Base-by-base conservation (phyloP, 2,329 filamentous ascomycete species). In the Neobulgaria alba region DNA sequence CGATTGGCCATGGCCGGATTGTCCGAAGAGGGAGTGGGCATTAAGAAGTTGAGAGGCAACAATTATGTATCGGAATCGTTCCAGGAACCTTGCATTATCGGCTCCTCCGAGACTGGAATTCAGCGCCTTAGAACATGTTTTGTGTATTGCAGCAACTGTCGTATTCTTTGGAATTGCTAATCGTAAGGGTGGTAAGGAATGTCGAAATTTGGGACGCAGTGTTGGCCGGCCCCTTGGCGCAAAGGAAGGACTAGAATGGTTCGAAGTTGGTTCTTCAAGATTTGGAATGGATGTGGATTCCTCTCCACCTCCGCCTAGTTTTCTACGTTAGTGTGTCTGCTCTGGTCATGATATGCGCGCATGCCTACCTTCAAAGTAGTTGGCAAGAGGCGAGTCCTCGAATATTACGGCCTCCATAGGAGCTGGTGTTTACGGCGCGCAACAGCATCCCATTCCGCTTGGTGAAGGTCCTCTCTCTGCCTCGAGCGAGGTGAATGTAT, bases 41-140 rank as follows among this genome's bases (percentile, higher is more conserved):
- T 78, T 87, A 30, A 95, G 70, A 10, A 95, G 73, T 60, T 95
- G 88, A 16, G 89, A 95, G 37, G 88, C 88, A 57, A 95, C 84
- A 50, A 95, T 85, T 16, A 85, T 83, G 64, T 95, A 95, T 49
- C 89, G 84, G 57, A 95, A 95, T 58, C 88, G 84, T 63, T 95
- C 89, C 44, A 95, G 72, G 56, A 95, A 95, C 51, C 80, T 81
- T 52, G 82, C 74, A 58, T 89, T 93, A 54, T 94, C 88, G 52
- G 76, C 78, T 50, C 81, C 73, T 41, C 85, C 81, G 48, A 94
- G 73, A 46, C 77, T 75, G 30, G 81, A 79, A 50, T 82, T 83
- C 43, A 89, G 73, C 8, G 75, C 82, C 54, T 72, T 74, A 41
- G 72, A 75, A 43, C 67, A 76, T 29, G 65, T 69, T 44, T 66